A percentile compares a stretch with the other conserved stretches of the same genome.
Evolutionary conservation across 805 yeast genomes (phyloP).

Genomic region (Wickerhamiella musiphila): DNA sequence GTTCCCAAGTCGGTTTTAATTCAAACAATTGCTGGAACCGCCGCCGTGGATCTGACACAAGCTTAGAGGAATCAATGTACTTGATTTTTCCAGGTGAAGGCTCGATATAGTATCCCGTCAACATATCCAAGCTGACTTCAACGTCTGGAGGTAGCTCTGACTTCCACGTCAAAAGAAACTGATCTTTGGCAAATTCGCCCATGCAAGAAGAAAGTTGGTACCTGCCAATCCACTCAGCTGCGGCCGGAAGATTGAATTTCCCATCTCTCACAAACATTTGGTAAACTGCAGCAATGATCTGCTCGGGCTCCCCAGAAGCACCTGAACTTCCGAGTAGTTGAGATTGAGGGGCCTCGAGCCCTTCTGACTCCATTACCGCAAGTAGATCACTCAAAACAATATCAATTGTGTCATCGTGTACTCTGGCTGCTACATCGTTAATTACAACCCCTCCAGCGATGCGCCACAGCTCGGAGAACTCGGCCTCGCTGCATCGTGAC

Average conservation of each 20-base stretch:
- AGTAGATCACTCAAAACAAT: constrained; percentile 15
- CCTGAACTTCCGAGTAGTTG: neutral
- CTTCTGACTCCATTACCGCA: constrained; percentile 13
- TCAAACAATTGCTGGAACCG: constrained; percentile 38
- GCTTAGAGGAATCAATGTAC: constrained; percentile 31
- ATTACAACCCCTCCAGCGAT: constrained; percentile 37
- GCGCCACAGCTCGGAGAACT: constrained; percentile 38
- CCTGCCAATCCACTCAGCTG: constrained; percentile 50
- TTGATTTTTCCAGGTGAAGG: constrained; percentile 32
- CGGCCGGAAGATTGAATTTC: constrained; percentile 27
- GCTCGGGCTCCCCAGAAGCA: constrained; percentile 22
- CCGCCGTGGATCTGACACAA: constrained; percentile 32
- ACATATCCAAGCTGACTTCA: constrained; percentile 37
- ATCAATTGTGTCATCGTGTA: constrained; percentile 16
- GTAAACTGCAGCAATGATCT: constrained; percentile 34
- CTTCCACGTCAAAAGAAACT: constrained; percentile 22
- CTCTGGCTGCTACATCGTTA: constrained; percentile 26
- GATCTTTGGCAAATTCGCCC: constrained; percentile 25
- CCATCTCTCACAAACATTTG: constrained; percentile 26
- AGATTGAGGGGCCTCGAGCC: neutral
- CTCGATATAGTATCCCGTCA: constrained; percentile 38
- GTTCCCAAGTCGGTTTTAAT: constrained; percentile 39
- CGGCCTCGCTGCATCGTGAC: constrained; percentile 27
- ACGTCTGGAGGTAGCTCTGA: constrained; percentile 33
- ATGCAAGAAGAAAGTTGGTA: constrained; percentile 29